phyloP scores from a whole-genome alignment of 306 rosid genomes.

The Mimosa pudica region DNA sequence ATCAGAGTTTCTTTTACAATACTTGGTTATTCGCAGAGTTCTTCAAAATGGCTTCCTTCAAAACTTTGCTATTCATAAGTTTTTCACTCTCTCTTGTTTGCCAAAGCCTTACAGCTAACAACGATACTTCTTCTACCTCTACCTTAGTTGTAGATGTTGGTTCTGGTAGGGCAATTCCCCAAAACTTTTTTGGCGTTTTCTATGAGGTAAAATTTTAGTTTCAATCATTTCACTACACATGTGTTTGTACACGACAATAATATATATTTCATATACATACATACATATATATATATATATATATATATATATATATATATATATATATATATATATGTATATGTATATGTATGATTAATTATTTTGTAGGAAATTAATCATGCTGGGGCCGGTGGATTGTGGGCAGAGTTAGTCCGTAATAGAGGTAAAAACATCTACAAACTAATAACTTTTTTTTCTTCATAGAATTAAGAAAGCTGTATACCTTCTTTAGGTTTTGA shows the following conservation, averaged over 20 bases:
- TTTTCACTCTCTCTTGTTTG: background rate
- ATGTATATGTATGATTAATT: background rate
- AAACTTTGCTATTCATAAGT: background rate
- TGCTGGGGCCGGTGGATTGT: constrained; percentile 2
- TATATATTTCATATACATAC: background rate
- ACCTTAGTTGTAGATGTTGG: background rate
- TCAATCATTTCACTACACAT: background rate
- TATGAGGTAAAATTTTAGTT: background rate
- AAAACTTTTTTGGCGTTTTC: background rate
- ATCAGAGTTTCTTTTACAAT: too few species aligned
- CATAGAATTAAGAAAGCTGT: background rate
- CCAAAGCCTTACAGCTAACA: background rate
- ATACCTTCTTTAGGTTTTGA: background rate
- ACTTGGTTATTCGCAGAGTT: too few species aligned
- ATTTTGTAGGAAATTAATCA: background rate
- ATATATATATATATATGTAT: too few species aligned
- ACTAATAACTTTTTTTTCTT: too few species aligned
- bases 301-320: background rate
- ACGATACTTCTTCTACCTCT: background rate
- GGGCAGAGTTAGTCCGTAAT: background rate
- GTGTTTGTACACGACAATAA: background rate
- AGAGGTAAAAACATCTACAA: background rate
- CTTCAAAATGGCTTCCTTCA: background rate
- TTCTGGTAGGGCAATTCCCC: background rate
- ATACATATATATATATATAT: background rate